These are phyloP conservation scores for Pythium plurisporium DNA, from an alignment of 352 stramenopile species.

Conservation along the genomic window DNA sequence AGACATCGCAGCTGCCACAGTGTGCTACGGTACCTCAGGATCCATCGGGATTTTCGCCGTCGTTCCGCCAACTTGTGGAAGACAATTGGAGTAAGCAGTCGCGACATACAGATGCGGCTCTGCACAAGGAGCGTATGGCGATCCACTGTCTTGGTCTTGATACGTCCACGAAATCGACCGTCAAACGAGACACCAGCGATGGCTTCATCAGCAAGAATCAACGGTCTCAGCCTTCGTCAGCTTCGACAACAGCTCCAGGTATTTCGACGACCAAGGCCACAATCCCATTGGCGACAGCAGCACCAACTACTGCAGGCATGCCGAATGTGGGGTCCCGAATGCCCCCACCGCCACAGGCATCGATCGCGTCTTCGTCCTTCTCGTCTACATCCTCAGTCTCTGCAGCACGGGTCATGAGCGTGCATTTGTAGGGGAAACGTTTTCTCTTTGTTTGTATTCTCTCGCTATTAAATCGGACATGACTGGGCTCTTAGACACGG, in stretches of 20 bases:
- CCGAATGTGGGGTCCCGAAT: not conserved
- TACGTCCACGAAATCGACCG: too few species aligned
- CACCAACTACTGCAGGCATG: not conserved
- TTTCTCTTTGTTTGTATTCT: not conserved
- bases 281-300: not conserved
- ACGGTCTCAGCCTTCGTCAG: too few species aligned
- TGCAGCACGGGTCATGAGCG: conserved; percentile 2
- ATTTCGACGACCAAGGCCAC: not conserved
- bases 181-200: not conserved
- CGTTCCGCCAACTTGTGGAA: conserved; percentile 50
- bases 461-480: too few species aligned
- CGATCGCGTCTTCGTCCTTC: not conserved
- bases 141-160: conserved; percentile 42
- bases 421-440: conserved; percentile 8
- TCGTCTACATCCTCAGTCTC: not conserved
- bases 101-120: conserved; percentile 5
- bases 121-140: conserved; percentile 40
- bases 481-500: conserved; percentile 72
- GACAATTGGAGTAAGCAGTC: conserved; percentile 45
- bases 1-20: not conserved
- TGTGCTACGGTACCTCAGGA: conserved; percentile 16
- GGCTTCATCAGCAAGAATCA: not conserved
- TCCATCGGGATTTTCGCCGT: conserved; percentile 45
- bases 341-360: conserved; percentile 1
- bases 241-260: too few species aligned